Percentiles rank a stretch among this genome's conserved stretches.
These are phyloP conservation scores for Sutorius eximius DNA, from an alignment of 1,284 basidiomycete genomes.

Conservation along the genomic window DNA sequence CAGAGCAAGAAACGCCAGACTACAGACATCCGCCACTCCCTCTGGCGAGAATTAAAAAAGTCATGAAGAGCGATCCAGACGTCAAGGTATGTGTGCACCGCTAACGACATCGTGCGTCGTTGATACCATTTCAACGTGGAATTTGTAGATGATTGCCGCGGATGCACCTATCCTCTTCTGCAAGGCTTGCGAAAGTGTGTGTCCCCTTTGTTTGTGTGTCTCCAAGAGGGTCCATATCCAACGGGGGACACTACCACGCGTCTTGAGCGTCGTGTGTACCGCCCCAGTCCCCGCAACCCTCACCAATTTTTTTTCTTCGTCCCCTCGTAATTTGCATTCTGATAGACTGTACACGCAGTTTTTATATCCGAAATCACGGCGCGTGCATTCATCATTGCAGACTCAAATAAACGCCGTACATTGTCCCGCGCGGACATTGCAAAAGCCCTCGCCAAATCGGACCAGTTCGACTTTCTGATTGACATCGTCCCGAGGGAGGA, in stretches of 20 bases:
- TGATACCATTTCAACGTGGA: not conserved
- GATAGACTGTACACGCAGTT: conserved; percentile 48
- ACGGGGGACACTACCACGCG: conserved; percentile 3
- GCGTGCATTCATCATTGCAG: conserved; percentile 90
- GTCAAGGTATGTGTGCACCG: conserved; percentile 66
- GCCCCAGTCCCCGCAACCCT: not conserved
- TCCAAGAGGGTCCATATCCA: not conserved
- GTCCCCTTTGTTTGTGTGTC: not conserved
- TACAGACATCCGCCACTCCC: conserved; percentile 85
- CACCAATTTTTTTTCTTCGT: too few relatives aligned
- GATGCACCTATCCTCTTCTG: conserved; percentile 94
- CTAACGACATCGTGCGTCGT: not conserved
- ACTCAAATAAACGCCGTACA: conserved; percentile 90
- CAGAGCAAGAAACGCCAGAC: conserved; percentile 81
- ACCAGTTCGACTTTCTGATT: conserved; percentile 92
- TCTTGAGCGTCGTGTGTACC: not conserved
- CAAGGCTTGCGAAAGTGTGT: conserved; percentile 92
- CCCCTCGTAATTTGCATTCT: not conserved
- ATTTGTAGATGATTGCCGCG: conserved; percentile 86
- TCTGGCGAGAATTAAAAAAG: conserved; percentile 92
- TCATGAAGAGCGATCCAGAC: conserved; percentile 97
- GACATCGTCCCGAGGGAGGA: conserved; percentile 90
- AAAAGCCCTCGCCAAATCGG: conserved; percentile 84
- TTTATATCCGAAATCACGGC: conserved; percentile 95
- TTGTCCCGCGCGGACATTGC: conserved; percentile 89